phyloP scores from a whole-genome alignment of 768 basidiomycete genomes.

The Fibroporia radiculosa region DNA sequence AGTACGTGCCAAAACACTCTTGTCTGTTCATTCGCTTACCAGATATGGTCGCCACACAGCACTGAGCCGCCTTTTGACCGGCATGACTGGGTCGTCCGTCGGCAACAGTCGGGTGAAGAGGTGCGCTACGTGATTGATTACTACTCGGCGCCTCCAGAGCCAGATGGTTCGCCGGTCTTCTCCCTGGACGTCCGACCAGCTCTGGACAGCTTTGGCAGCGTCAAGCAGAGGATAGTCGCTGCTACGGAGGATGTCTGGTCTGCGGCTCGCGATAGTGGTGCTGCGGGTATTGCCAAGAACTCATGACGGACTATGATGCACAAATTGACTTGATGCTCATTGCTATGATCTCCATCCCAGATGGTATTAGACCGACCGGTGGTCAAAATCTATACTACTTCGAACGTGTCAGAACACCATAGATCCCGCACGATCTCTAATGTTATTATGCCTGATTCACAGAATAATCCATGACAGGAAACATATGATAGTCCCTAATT shows the following conservation, averaged over 20 bases:
- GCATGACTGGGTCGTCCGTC: conserved; percentile 93
- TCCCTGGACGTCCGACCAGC: conserved; percentile 94
- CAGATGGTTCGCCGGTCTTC: conserved; percentile 91
- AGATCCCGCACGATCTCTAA: not conserved
- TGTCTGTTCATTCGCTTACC: conserved; percentile 1
- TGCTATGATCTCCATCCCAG: not conserved
- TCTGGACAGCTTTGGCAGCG: conserved; percentile 72
- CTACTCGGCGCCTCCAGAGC: conserved; percentile 85
- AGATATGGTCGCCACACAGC: conserved; percentile 34
- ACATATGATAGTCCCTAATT: conserved; percentile 1
- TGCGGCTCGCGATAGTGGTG: conserved; percentile 19
- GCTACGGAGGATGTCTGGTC: conserved; percentile 67
- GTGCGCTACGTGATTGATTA: conserved; percentile 98
- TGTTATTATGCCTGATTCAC: conserved; percentile 4
- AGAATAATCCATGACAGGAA: conserved; percentile 8
- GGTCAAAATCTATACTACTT: not conserved
- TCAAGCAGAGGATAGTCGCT: conserved; percentile 57
- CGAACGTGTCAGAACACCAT: not conserved
- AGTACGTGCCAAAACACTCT: conserved; percentile 39
- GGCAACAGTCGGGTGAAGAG: conserved; percentile 70
- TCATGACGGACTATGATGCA: not conserved
- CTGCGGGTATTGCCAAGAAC: not conserved
- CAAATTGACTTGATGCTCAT: not conserved
- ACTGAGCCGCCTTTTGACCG: conserved; percentile 87
- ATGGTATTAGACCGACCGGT: not conserved